These are phyloP conservation scores for Ramalina intermedia DNA, from an alignment of 495 filamentous ascomycete genomes.

Conservation along the genomic window DNA sequence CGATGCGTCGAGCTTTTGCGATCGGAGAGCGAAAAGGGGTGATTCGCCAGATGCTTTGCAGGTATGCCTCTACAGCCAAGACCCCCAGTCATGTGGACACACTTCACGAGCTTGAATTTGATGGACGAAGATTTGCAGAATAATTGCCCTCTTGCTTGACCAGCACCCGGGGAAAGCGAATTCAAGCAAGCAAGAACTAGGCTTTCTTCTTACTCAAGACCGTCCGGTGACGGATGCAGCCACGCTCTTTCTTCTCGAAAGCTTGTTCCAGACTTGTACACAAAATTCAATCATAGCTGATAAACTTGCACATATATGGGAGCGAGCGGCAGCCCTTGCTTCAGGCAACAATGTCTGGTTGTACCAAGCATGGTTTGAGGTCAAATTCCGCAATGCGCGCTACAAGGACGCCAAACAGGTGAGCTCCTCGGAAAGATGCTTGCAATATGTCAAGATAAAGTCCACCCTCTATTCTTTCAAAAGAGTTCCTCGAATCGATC, in stretches of 20 bases:
- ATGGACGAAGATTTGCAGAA: not conserved
- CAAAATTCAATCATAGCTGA: slow-evolving; percentile 15
- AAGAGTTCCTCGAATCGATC: no score
- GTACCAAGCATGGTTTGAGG: slow-evolving; percentile 39
- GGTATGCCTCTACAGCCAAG: not conserved
- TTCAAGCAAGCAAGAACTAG: slow-evolving; percentile 30
- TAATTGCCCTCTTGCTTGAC: not conserved
- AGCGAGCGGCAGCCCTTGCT: slow-evolving; percentile 36
- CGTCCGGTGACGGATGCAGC: slow-evolving; percentile 37
- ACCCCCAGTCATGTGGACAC: not conserved
- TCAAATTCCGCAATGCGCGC: slow-evolving; percentile 31
- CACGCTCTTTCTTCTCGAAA: slow-evolving; percentile 27
- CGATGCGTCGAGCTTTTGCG: slow-evolving; percentile 43
- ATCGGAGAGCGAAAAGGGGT: slow-evolving; percentile 46
- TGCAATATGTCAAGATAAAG: not conserved
- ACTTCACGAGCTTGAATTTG: not conserved
- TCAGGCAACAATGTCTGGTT: slow-evolving; percentile 37
- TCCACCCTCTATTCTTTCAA: not conserved
- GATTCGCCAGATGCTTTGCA: slow-evolving; percentile 26
- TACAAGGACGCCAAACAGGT: slow-evolving; percentile 45
- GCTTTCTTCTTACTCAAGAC: slow-evolving; percentile 29
- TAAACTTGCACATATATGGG: slow-evolving; percentile 31
- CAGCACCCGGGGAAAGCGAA: not conserved
- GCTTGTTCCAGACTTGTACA: slow-evolving; percentile 25
- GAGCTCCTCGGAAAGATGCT: not conserved